Conservation (phyloP, 1,284 basidiomycete genomes). For the Cutaneotrichosporon cutaneum region DNA sequence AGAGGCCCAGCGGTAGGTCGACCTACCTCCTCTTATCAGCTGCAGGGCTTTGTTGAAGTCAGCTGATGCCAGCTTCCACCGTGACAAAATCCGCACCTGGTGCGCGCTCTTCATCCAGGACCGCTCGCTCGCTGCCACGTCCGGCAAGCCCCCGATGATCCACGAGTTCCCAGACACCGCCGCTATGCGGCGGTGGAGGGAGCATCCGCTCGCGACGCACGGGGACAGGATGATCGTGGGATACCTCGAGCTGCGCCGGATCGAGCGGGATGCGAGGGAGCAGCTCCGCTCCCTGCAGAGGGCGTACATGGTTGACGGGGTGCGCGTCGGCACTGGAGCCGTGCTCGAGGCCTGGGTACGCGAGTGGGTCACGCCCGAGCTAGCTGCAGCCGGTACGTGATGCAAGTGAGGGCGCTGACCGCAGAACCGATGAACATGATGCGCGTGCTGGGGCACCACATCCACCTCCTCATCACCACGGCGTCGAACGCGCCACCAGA, state of each 20-base stretch:
- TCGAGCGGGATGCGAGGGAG: constrained; percentile 13
- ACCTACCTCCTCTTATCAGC: too few species aligned
- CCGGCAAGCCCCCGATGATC: constrained; percentile 8
- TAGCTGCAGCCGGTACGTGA: constrained; percentile 1
- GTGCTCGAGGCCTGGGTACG: constrained; percentile 6
- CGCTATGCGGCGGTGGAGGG: background rate
- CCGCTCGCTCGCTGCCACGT: background rate
- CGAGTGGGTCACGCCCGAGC: constrained; percentile 7
- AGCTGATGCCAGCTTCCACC: constrained; percentile 8
- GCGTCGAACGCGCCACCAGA: background rate
- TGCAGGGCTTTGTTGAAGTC: background rate
- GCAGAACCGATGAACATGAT: constrained; percentile 11
- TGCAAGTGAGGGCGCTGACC: background rate
- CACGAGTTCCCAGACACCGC: background rate
- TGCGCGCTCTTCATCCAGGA: constrained; percentile 8
- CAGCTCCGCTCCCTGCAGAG: background rate
- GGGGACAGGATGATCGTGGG: constrained; percentile 11
- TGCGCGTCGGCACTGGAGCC: background rate
- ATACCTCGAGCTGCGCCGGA: constrained; percentile 8
- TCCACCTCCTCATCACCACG: constrained; percentile 13
- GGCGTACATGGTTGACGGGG: constrained; percentile 9
- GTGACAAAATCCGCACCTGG: constrained; percentile 13
- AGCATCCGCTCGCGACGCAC: constrained; percentile 7
- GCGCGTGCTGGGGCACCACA: constrained; percentile 10
- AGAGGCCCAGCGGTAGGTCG: constrained; percentile 4